Base-by-base conservation (phyloP, 306 rosid genomes). In the Pyrus communis region DNA sequence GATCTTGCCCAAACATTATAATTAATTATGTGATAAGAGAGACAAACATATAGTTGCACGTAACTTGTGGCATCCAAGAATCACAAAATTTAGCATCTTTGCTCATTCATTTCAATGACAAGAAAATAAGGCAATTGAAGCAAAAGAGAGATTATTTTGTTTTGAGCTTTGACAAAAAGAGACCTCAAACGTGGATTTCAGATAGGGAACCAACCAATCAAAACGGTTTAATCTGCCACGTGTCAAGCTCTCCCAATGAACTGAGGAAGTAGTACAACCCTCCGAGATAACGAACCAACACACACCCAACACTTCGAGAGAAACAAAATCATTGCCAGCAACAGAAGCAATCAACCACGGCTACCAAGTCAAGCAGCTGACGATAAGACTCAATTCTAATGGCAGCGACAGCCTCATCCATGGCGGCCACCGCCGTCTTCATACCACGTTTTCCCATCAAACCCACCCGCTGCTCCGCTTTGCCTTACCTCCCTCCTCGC, bases 401-500 rank as follows among this genome's bases (percentile, higher is more conserved):
- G 91, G 93, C 94, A 67, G 91, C 89, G 75, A 83, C 93, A 71
- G 82, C 85, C 74, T 79, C 85, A 23, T 68, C 86, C 63, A 76
- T 78, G 85, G 91, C 85, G 78, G 82, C 85, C 74, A 76, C 91
- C 81, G 82, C 99, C 67, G 89, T 88, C 69, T 76, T 92, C 14
- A 77, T 79, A 38, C 78, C 88, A 46, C 80, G 85, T 45, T 73
- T 86, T 52, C 73, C 86, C 38, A 18, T 79, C 69, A 81, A 76
- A 79, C 78, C 86, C 68, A 52, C 82, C 31, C 91, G 93, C 71
- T 86, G 87, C 77, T 86, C 93, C 69, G 90, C 92, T 70, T 77
- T 84, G 82, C 98, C 96, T 61, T 78, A 35, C 71, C 96, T 96
- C 40, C 94, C 97, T 18, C 84, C 97, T 79, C 96, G 97, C 51